These are phyloP conservation scores for Aspergillus udagawae DNA, from an alignment of 2,329 filamentous ascomycete genomes.

Conservation along the genomic window DNA sequence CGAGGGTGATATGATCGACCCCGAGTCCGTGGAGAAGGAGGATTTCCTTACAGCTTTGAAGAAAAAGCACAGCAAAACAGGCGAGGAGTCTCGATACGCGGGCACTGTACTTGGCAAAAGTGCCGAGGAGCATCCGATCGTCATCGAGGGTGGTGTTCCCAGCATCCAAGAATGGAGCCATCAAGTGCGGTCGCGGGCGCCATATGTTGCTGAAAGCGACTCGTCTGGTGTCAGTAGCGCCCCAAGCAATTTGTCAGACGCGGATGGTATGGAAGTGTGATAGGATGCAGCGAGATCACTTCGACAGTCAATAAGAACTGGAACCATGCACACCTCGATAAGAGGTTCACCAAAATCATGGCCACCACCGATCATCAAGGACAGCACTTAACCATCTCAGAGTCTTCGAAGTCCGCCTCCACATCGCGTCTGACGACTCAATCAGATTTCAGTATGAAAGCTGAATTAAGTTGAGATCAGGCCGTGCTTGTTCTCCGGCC, in stretches of 20 bases:
- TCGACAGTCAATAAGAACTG: not conserved
- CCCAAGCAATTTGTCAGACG: conserved; percentile 37
- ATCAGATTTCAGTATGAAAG: not conserved
- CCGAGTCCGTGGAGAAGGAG: conserved; percentile 54
- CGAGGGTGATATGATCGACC: conserved; percentile 48
- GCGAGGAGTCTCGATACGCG: conserved; percentile 79
- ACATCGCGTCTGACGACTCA: not conserved
- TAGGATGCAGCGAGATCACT: not conserved
- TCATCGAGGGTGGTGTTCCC: conserved; percentile 72
- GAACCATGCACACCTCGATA: not conserved
- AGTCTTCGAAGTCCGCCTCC: not conserved
- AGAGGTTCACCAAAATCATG: not conserved
- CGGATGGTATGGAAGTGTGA: conserved; percentile 35
- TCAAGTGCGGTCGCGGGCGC: conserved; percentile 31
- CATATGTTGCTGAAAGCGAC: conserved; percentile 26
- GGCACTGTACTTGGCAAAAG: conserved; percentile 77
- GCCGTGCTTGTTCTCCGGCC: not conserved
- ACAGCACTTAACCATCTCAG: not conserved
- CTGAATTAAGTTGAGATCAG: not conserved
- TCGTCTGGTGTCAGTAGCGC: conserved; percentile 39
- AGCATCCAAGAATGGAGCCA: conserved; percentile 63
- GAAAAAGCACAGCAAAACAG: conserved; percentile 86
- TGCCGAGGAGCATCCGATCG: conserved; percentile 65
- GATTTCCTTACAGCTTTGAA: conserved; percentile 76
- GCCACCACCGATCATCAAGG: not conserved